Base-by-base conservation (phyloP, 768 basidiomycete genomes). In the Xanthoconium stramineum region DNA sequence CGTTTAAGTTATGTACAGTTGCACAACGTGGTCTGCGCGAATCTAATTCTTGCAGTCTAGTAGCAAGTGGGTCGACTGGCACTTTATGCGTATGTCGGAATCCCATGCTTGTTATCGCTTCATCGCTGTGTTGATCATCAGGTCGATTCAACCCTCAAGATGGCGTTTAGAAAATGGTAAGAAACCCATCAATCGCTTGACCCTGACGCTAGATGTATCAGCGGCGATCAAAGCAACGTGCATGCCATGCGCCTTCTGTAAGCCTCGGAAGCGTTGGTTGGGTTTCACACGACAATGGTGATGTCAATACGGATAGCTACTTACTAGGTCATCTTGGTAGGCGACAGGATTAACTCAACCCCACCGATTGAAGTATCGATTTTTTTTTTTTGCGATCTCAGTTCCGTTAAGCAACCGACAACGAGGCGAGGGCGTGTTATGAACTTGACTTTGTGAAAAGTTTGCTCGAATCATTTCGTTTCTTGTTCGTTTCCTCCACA, bases 341-440 rank as follows among this genome's bases (percentile, higher is more conserved):
- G 19, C 35, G 11, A 51, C 40, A 47, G 38, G 58, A 57, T 29
- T 37, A 30, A 51, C 29, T 42, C 55, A 19, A 46, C 55, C 20
- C 45, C 38, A 32, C 49, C 47, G 38, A 48, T 38, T 24, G 30
- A 49, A 44, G 28, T 14, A 24, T 24, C 24, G 17, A 35, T 17
- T 24, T 6, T n/a, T 50, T 50, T 33, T 35, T 39, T 51, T 44
- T 39, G 46, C 58, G 46, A 38, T 39, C 47, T 64, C 61, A 50
- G 54, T 58, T 64, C 61, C 48, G 48, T 50, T 30, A 42, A 53
- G 47, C 61, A 61, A 45, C 55, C 56, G 58, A 62, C 53, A 69
- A 69, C 60, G 66, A 58, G 65, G 68, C 51, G 45, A 47, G 51
- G 47, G 58, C 55, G 30, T 66, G 68, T 52, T 24, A 19, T 36